These are phyloP conservation scores for Metschnikowia koreensis DNA, from an alignment of 805 yeast genomes.

Conservation along the genomic window DNA sequence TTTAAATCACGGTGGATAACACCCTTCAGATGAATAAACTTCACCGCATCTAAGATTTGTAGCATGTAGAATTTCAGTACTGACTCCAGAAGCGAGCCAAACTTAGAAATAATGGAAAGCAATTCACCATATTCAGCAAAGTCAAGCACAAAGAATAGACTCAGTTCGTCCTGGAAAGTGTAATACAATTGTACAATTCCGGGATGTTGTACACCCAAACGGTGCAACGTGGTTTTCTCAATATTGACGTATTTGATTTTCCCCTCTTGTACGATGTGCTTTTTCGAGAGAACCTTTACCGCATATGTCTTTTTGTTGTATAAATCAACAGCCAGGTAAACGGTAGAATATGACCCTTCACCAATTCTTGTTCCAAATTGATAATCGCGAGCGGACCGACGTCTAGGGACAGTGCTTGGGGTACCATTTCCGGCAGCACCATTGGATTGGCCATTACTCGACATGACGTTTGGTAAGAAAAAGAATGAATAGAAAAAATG, in stretches of 20 bases:
- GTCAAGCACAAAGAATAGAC: constrained; percentile 88
- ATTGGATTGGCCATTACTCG: constrained; percentile 1
- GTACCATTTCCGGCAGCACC: background rate
- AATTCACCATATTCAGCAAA: constrained; percentile 96
- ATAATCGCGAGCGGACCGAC: constrained; percentile 73
- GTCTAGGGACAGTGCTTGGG: constrained; percentile 2
- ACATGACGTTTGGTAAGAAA: background rate
- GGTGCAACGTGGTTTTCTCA: constrained; percentile 84
- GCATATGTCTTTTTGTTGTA: constrained; percentile 79
- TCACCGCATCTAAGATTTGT: constrained; percentile 88
- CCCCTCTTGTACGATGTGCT: constrained; percentile 90
- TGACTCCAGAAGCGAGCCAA: constrained; percentile 73
- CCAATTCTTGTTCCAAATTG: constrained; percentile 87
- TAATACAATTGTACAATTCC: constrained; percentile 90
- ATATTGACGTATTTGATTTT: constrained; percentile 95
- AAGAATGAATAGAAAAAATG: constrained; percentile 14
- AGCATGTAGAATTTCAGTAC: constrained; percentile 78
- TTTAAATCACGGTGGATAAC: constrained; percentile 92
- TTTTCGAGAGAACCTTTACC: constrained; percentile 84
- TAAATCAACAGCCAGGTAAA: constrained; percentile 78
- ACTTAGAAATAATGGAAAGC: constrained; percentile 69
- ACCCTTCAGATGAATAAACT: constrained; percentile 84
- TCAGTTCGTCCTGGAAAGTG: constrained; percentile 90
- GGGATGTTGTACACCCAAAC: constrained; percentile 84
- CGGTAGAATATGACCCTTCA: constrained; percentile 95